A percentile compares a stretch with the other conserved stretches of the same genome.
Conservation (phyloP, 2,329 filamentous ascomycete genomes). For the Aspergillus felis region DNA sequence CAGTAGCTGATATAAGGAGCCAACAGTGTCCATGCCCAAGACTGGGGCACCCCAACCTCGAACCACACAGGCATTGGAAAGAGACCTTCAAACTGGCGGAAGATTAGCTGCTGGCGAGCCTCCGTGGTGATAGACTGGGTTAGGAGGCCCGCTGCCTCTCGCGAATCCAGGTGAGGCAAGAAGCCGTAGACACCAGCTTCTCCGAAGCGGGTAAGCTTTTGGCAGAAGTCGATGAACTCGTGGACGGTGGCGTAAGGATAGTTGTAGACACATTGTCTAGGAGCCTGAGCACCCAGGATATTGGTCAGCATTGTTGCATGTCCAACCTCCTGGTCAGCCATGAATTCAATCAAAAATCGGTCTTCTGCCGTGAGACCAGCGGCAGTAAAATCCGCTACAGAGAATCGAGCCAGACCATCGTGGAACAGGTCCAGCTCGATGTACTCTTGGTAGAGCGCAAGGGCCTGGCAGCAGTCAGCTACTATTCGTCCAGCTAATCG, state of each 20-base stretch:
- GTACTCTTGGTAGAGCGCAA: constrained; percentile 78
- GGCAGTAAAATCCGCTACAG: constrained; percentile 63
- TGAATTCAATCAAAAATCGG: constrained; percentile 67
- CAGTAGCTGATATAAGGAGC: constrained; percentile 78
- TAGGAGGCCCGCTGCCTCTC: constrained; percentile 68
- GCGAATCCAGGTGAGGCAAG: constrained; percentile 70
- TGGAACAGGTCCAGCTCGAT: constrained; percentile 82
- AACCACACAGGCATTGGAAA: constrained; percentile 84
- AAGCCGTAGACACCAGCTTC: constrained; percentile 80
- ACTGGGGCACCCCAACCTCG: constrained; percentile 73
- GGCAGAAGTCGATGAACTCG: constrained; percentile 78
- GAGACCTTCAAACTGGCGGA: constrained; percentile 75
- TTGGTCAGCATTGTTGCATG: constrained; percentile 74
- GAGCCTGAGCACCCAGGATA: constrained; percentile 68
- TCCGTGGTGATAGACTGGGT: constrained; percentile 74
- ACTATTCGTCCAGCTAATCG: background rate
- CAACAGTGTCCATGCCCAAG: constrained; percentile 77
- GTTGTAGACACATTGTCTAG: constrained; percentile 74
- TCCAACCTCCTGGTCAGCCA: constrained; percentile 72
- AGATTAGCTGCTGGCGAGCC: constrained; percentile 77
- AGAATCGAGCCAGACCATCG: constrained; percentile 67
- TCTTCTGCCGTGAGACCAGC: constrained; percentile 67
- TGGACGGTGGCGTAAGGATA: constrained; percentile 72
- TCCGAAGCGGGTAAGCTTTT: constrained; percentile 78
- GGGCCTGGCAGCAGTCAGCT: constrained; percentile 36